Conservation (phyloP, 2,329 filamentous ascomycete species). For the Pseudogymnoascus sp. region DNA sequence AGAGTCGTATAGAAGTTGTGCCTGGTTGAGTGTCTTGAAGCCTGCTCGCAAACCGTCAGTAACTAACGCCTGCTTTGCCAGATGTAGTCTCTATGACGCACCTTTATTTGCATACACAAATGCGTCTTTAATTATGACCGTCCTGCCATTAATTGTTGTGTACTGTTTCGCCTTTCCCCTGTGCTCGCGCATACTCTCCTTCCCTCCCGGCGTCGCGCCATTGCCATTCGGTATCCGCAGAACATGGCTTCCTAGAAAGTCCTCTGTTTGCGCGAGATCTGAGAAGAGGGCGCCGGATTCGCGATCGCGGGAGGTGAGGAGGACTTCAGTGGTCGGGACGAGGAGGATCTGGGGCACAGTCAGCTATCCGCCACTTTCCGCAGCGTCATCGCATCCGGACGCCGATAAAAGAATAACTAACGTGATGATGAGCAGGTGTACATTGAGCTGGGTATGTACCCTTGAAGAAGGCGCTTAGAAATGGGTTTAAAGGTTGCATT, state of each 20-base stretch:
- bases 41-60: conserved; percentile 43
- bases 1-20: conserved; percentile 73
- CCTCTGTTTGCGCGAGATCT: conserved; percentile 81
- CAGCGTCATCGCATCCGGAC: conserved; percentile 11
- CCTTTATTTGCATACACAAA: conserved; percentile 96
- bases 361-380: conserved; percentile 1
- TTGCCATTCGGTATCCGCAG: conserved; percentile 64
- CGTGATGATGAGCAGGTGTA: conserved; percentile 80
- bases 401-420: conserved; percentile 29
- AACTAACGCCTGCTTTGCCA: neutral
- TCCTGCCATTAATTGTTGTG: conserved; percentile 84
- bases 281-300: conserved; percentile 70
- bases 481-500: conserved; percentile 99
- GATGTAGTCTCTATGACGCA: conserved; percentile 30
- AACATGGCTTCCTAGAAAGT: conserved; percentile 95
- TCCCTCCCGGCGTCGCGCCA: conserved; percentile 41
- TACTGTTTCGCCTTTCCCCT: conserved; percentile 92
- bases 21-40: conserved; percentile 86
- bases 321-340: conserved; percentile 85
- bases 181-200: conserved; percentile 72
- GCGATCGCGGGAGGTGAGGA: conserved; percentile 79
- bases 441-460: conserved; percentile 89
- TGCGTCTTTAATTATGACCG: conserved; percentile 87
- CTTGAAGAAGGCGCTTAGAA: conserved; percentile 96
- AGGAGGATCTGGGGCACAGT: conserved; percentile 58